Evolutionary conservation across 768 basidiomycete species (phyloP), one percentile per base, ranked within the genome.

Genomic region (Cyclocybe aegerita): DNA sequence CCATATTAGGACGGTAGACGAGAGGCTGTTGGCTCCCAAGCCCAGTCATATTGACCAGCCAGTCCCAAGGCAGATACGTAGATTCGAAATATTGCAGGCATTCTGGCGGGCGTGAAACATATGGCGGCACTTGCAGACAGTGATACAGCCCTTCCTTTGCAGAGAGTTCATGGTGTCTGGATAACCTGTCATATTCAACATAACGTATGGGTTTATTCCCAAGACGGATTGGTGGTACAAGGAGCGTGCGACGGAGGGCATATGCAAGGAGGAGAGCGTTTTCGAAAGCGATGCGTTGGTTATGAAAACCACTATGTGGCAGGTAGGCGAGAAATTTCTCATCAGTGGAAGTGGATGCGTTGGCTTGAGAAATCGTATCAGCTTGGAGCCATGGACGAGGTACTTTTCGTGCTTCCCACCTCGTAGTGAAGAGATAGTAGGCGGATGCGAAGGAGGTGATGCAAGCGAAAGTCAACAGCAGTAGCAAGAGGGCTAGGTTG

Each of bases 281-380:
- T 69, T 93, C 88, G 53, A 93, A 78, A 12, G 88, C 85, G 56
- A 93, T 90, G 32, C 90, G 84, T 68, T 93, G 89, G 65, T 90
- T 93, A 67, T 93, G 88, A 56, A 89, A 86, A 3, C 89, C 88
- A 54, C 87, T 89, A 63, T 93, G 90, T 9, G 90, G 90, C 14
- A 93, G 73, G 64, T 90, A 93, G 14, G 88, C 75, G 14, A 93
- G 66, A 64, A 78, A 93, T 53, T 74, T 73, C 9, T 32, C 45
- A 46, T 32, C 40, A 56, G 60, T 45, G 50, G 38, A 47, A 38
- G 53, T 54, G 58, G 50, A 55, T 40, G 12, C 63, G 61, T 52
- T 55, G 54, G 43, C 65, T 65, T 66, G 41, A 41, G 50, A 52
- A 44, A 14, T 51, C 23, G 49, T 15, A 57, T 75, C 56, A 74